phyloP scores from a whole-genome alignment of 2,329 filamentous ascomycete species.

The Verticillium nubilum region DNA sequence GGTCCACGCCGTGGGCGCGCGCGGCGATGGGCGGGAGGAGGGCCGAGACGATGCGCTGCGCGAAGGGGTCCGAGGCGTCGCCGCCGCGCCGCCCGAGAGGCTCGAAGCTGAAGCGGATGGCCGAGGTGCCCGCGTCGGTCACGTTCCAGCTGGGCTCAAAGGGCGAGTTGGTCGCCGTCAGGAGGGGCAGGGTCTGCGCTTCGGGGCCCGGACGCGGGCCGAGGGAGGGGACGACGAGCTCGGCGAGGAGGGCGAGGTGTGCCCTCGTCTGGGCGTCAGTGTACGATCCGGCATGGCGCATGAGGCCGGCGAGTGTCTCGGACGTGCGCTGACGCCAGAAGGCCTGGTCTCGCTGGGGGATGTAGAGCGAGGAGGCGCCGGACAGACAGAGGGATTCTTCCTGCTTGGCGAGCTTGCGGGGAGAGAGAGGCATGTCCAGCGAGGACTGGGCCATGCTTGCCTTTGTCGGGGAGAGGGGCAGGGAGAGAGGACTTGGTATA shows the following conservation, averaged over 20 bases:
- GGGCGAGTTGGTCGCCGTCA: slow-evolving; percentile 9
- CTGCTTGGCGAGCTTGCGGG: too few relatives aligned
- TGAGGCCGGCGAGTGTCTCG: slow-evolving; percentile 8
- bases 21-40: slow-evolving; percentile 8
- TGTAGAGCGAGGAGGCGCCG: slow-evolving; percentile 1
- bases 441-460: background rate
- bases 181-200: slow-evolving; percentile 7
- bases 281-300: slow-evolving; percentile 10
- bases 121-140: slow-evolving; percentile 9
- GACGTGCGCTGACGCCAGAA: slow-evolving; percentile 11
- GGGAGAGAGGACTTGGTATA: background rate
- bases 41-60: slow-evolving; percentile 9
- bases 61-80: slow-evolving; percentile 7
- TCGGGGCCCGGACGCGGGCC: slow-evolving; percentile 5
- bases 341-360: slow-evolving; percentile 7
- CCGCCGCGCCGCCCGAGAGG: slow-evolving; percentile 11
- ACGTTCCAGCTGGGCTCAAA: slow-evolving; percentile 12
- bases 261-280: slow-evolving; percentile 7
- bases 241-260: slow-evolving; percentile 8
- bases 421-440: background rate
- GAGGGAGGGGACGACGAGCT: slow-evolving; percentile 10
- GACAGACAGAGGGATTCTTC: slow-evolving; percentile 3
- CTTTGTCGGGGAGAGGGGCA: background rate
- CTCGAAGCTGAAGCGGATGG: slow-evolving; percentile 12
- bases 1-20: slow-evolving; percentile 6